phyloP scores from a whole-genome alignment of 1,284 basidiomycete species.

The Trichosporon sp. region DNA sequence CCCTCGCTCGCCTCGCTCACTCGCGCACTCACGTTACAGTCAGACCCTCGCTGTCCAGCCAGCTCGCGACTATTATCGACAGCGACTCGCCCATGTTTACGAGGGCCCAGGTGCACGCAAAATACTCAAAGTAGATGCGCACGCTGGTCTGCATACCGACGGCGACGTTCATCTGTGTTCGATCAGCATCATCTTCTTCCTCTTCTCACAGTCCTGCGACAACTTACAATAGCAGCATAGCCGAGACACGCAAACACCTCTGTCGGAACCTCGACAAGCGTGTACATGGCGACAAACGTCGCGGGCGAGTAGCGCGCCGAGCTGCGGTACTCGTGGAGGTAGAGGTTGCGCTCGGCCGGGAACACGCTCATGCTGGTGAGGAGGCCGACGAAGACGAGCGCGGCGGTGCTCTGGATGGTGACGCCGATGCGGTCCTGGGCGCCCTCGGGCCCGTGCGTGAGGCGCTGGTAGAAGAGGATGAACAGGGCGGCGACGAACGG shows the following conservation, averaged over 20 bases:
- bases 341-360: constrained; percentile 50
- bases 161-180: constrained; percentile 47
- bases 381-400: constrained; percentile 47
- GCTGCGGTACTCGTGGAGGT: constrained; percentile 49
- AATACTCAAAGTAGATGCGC: constrained; percentile 51
- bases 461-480: constrained; percentile 50
- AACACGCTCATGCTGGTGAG: constrained; percentile 51
- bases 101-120: constrained; percentile 47
- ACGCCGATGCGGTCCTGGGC: constrained; percentile 52
- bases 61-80: constrained; percentile 36
- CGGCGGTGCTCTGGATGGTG: constrained; percentile 38
- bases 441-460: constrained; percentile 42
- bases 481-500: constrained; percentile 48
- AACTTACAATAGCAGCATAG: constrained; percentile 35
- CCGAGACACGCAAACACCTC: constrained; percentile 41
- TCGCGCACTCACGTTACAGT: constrained; percentile 38
- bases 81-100: constrained; percentile 49
- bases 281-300: constrained; percentile 51
- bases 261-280: constrained; percentile 49
- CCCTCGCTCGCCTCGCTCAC: too few species aligned
- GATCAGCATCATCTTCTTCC: background rate
- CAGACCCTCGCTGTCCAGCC: constrained; percentile 35
- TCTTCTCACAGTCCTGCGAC: background rate
- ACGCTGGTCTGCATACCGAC: constrained; percentile 50
- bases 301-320: constrained; percentile 49